Evolutionary conservation across 2,329 filamentous ascomycete genomes (phyloP), one percentile per base, ranked within the genome.

Genomic region (Purpureocillium lavendulum): DNA sequence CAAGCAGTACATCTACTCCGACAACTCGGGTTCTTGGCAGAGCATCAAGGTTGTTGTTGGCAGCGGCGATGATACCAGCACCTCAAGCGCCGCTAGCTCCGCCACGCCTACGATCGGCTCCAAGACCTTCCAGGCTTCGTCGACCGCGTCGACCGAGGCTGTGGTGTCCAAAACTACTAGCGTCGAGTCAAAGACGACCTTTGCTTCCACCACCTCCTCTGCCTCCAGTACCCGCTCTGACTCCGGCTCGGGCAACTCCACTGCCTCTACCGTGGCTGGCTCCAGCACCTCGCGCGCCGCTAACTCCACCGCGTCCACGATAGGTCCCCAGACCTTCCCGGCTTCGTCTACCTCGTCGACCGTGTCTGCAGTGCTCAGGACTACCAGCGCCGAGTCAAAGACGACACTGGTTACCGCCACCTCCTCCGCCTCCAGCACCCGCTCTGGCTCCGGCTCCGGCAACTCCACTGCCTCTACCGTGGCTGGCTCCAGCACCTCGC

Each of bases 1-100:
- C 46, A 69, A 64, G 53, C 59, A 71, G 61, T 79, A 79, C 64
- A 52, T 62, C 43, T 79, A 69, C 51, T 52, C 57, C 15, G 73
- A 73, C 60, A 57, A 64, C 45, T 61, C 61, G 44, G 75, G 74
- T 50, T 64, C 54, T 40, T 71, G 61, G 58, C 43, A 65, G 49
- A 71, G 66, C 64, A 77, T 78, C 64, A 57, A 69, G 49, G 61
- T 78, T 38, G 60, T 50, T 49, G 65, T 61, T 45, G 64, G 59
- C 38, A 54, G 60, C 44, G 56, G 51, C 47, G 45, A 46, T 34
- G 45, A 44, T 35, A 43, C 49, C 30, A 53, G 47, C 15, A 39
- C 42, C 16, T n/a, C n/a, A n/a, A n/a, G n/a, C n/a, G n/a, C n/a
- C n/a, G n/a, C n/a, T n/a, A n/a, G n/a, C n/a, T n/a, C n/a, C n/a